Conservation (phyloP, 1,284 basidiomycete species). For the Tremellales sp. region DNA sequence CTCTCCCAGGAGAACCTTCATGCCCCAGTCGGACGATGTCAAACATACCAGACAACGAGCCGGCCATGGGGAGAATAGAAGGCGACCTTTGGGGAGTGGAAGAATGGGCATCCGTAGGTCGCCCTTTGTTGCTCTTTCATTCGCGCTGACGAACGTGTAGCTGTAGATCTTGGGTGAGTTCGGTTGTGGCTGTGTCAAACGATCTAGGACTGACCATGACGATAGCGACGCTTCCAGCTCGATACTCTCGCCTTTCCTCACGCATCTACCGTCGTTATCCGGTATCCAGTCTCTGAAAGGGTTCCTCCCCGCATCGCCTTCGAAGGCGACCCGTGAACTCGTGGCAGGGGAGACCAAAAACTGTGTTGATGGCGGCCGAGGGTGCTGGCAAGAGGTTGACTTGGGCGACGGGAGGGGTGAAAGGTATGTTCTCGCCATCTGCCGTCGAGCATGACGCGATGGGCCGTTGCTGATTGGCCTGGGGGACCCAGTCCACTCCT, state of each 20-base stretch:
- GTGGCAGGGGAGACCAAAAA: neutral
- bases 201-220: conserved; percentile 1
- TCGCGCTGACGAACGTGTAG: neutral
- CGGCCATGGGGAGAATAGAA: conserved; percentile 6
- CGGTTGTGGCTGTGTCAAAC: neutral
- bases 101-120: neutral
- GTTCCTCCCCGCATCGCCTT: conserved; percentile 22
- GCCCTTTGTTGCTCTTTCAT: neutral
- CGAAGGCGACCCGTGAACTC: neutral
- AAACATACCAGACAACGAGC: conserved; percentile 10
- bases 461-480: neutral
- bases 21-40: conserved; percentile 29
- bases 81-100: neutral
- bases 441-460: neutral
- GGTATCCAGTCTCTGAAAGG: conserved; percentile 25
- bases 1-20: conserved; percentile 6
- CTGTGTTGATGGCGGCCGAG: conserved; percentile 5
- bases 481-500: conserved; percentile 22
- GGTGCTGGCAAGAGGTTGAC: conserved; percentile 33
- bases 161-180: conserved; percentile 10
- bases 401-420: conserved; percentile 25
- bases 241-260: conserved; percentile 29
- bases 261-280: conserved; percentile 26
- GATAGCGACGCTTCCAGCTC: conserved; percentile 21
- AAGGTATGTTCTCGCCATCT: conserved; percentile 13